Evolutionary conservation across 1,284 basidiomycete species (phyloP), one percentile per base, ranked within the genome.

Genomic region (Vanrija pseudolonga): DNA sequence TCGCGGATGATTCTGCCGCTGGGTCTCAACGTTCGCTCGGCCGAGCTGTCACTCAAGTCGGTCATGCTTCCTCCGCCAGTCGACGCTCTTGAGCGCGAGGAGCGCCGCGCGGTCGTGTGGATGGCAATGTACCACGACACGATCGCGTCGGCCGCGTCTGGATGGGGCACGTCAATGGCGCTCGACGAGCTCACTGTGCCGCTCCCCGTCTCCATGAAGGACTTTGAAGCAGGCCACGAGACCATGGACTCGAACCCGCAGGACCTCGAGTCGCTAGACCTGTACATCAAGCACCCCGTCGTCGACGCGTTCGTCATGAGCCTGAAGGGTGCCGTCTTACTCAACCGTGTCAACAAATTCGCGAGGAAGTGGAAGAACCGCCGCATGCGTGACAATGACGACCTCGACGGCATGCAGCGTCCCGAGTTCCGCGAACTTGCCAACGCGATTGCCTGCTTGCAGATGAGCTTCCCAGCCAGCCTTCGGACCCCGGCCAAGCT

Each of bases 21-120:
- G 3, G 75, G 75, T 2, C 60, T 77, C 22, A 72, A 70, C 49
- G 70, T 72, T 12, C 65, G 72, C 41, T 66, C 63, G n/a, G 71
- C 72, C 6, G 69, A 72, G 45, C 51, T 72, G 17, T 70, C 69
- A 0, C 62, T 73, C 46, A 73, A 72, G 57, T 66, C 66, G 11
- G 70, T 71, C 42, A 73, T 72, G 67, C 60, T 77, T 1, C 68
- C 73, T 0, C 67, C 67, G 8, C 68, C 74, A 0, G 61, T 55
- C 11, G 73, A 76, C 45, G 72, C 66, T 4, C 56, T 77, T 4
- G 75, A 77, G 51, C 59, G 72, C n/a, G 73, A 77, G 55, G 75
- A 77, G 51, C 56, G 75, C 12, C 57, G 70, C 39, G 65, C 61
- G 3, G 62, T 72, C 15, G 61, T 75, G 9, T 77, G 75, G 75